A percentile compares a stretch with the other conserved stretches of the same genome.
Conservation (phyloP, 495 filamentous ascomycete species). For the Xylaria flabelliformis region DNA sequence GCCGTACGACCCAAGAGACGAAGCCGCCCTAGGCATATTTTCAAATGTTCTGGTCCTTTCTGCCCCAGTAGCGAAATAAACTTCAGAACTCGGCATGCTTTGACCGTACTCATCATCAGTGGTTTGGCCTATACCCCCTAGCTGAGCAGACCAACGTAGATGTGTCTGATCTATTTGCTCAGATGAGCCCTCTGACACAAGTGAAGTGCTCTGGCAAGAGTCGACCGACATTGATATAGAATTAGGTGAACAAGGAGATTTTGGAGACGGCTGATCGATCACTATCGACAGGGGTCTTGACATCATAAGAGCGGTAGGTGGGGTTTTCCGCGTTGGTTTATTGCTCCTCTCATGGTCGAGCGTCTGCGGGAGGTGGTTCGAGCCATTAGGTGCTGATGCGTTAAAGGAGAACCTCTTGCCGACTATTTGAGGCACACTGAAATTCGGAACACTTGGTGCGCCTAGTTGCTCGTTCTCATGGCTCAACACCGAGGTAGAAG, state of each 20-base stretch:
- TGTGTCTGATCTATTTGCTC: constrained; percentile 9
- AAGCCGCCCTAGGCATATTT: constrained; percentile 33
- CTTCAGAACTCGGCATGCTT: neutral
- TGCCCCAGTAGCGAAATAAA: neutral
- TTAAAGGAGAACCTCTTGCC: constrained; percentile 51
- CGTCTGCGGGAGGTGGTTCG: constrained; percentile 24
- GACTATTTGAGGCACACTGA: constrained; percentile 54
- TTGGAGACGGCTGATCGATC: constrained; percentile 55
- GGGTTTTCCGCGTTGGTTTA: constrained; percentile 44
- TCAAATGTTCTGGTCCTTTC: constrained; percentile 18
- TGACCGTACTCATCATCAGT: neutral
- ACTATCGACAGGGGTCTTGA: constrained; percentile 57
- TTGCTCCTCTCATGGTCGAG: constrained; percentile 29
- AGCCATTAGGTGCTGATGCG: constrained; percentile 21
- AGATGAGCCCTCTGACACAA: constrained; percentile 20
- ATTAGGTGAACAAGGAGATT: constrained; percentile 29
- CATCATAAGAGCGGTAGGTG: constrained; percentile 50
- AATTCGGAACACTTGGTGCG: constrained; percentile 49
- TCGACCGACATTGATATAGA: constrained; percentile 21
- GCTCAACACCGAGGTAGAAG: constrained; percentile 19
- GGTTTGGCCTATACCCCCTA: neutral
- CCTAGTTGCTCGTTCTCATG: constrained; percentile 33
- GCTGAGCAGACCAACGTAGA: constrained; percentile 1
- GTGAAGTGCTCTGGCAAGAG: constrained; percentile 16
- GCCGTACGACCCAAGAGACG: constrained; percentile 34